Evolutionary conservation across 2,329 filamentous ascomycete species (phyloP).

Genomic region (Pseudofabraea citricarpa): DNA sequence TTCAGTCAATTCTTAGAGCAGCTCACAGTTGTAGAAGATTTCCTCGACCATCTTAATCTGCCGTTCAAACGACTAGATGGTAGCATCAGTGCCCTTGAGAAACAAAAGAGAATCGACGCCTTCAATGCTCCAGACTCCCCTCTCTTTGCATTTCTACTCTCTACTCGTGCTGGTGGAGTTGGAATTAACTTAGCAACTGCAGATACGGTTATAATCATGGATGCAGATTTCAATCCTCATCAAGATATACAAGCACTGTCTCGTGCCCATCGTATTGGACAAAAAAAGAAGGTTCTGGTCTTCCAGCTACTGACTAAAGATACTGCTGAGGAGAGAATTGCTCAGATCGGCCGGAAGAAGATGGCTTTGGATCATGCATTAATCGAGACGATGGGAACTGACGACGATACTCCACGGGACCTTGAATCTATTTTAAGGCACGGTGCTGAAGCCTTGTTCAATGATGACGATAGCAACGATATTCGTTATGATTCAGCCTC

Average conservation of each 20-base stretch:
- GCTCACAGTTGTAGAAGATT: slow-evolving; percentile 88
- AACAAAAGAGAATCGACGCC: slow-evolving; percentile 89
- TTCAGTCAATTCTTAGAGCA: slow-evolving; percentile 94
- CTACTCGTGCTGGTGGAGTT: slow-evolving; percentile 90
- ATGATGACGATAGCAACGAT: slow-evolving; percentile 65
- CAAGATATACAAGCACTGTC: slow-evolving; percentile 96
- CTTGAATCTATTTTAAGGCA: slow-evolving; percentile 84
- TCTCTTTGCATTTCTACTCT: slow-evolving; percentile 86
- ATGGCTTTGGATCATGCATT: slow-evolving; percentile 93
- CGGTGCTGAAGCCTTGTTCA: slow-evolving; percentile 82
- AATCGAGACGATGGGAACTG: slow-evolving; percentile 84
- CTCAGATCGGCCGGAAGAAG: slow-evolving; percentile 93
- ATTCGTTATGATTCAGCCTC: slow-evolving; percentile 78
- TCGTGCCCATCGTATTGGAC: slow-evolving; percentile 91
- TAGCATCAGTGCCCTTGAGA: slow-evolving; percentile 72
- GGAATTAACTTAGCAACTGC: slow-evolving; percentile 97
- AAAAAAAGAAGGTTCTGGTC: slow-evolving; percentile 91
- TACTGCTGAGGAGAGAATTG: slow-evolving; percentile 90
- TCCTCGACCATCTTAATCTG: slow-evolving; percentile 70
- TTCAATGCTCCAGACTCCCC: slow-evolving; percentile 83
- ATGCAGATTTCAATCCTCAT: slow-evolving; percentile 55
- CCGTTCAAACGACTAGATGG: slow-evolving; percentile 81
- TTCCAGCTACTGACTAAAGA: slow-evolving; percentile 90
- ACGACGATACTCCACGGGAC: slow-evolving; percentile 75
- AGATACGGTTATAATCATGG: slow-evolving; percentile 93